These are phyloP conservation scores for Annulohypoxylon bovei DNA, from an alignment of 495 filamentous ascomycete genomes.

Conservation along the genomic window DNA sequence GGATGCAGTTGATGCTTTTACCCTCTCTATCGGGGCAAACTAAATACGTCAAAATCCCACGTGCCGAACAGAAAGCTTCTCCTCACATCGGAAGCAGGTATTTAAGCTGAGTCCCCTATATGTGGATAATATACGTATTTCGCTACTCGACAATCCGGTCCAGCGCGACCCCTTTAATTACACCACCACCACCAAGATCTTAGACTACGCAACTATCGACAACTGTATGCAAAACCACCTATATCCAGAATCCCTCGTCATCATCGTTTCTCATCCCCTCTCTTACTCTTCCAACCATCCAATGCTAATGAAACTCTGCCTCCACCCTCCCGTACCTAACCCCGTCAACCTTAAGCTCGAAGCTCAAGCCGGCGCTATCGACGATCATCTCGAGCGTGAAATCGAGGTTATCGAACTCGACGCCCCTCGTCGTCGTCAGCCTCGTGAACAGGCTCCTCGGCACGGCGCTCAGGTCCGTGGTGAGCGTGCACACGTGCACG, in stretches of 20 bases:
- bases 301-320: constrained; percentile 69
- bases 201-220: no score
- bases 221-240: neutral
- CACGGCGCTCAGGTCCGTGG: constrained; percentile 76
- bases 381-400: constrained; percentile 81
- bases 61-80: neutral
- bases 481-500: constrained; percentile 76
- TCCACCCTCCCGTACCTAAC: constrained; percentile 76
- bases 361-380: constrained; percentile 73
- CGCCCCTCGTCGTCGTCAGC: constrained; percentile 74
- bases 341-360: constrained; percentile 78
- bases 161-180: neutral
- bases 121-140: neutral
- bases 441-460: constrained; percentile 71
- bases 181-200: neutral
- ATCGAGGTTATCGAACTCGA: constrained; percentile 79
- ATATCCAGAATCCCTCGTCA: neutral
- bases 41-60: no score
- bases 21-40: no score
- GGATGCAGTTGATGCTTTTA: no score
- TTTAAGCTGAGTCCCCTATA: neutral
- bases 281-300: neutral
- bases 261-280: neutral
- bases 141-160: neutral
- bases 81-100: neutral